Base-by-base conservation (phyloP, 768 basidiomycete species). In the Chalciporus chontae region DNA sequence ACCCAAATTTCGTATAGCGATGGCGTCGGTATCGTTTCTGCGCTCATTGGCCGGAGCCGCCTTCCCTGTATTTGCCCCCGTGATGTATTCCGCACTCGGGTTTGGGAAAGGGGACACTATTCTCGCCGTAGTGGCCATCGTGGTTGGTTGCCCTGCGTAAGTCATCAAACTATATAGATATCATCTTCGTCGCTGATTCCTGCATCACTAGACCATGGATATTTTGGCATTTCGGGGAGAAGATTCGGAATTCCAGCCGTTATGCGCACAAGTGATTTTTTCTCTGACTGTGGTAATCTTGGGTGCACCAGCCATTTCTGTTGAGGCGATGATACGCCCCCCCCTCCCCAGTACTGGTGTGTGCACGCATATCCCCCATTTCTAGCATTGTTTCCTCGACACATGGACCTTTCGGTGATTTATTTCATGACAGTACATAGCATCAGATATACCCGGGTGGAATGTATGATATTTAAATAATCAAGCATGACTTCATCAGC, bases 41-140 rank as follows among this genome's bases (percentile, higher is more conserved):
- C 80, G 88, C 21, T 80, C 83, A 0, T 47, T 87, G 0, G 78
- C 80, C 1, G 88, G 88, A 0, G 90, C 87, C 46, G 81, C 76
- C 1, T 89, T 91, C 61, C 89, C 88, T 2, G 68, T 90, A n/a
- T 90, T 90, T 56, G 85, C 82, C 3, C 81, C 84, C 17, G 70
- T 76, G 32, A 85, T 90, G 80, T 89, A 78, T 65, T 63, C 70
- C 1, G 69, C 71, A 13, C 70, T 90, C 0, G 88, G 86, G 4
- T 85, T 83, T 48, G 88, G 87, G 0, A 84, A 81, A 52, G 85
- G 84, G 8, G 67, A 81, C 53, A 84, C 86, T 0, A 71, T 90
- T 3, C 72, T 90, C 6, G 86, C 86, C 0, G 74, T 61, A 8
- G 54, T 77, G 2, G 72, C 83, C 2, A 78, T 89, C 46, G 74